phyloP scores from a whole-genome alignment of 2,329 filamentous ascomycete genomes.

The Lasiodiplodia citricola region DNA sequence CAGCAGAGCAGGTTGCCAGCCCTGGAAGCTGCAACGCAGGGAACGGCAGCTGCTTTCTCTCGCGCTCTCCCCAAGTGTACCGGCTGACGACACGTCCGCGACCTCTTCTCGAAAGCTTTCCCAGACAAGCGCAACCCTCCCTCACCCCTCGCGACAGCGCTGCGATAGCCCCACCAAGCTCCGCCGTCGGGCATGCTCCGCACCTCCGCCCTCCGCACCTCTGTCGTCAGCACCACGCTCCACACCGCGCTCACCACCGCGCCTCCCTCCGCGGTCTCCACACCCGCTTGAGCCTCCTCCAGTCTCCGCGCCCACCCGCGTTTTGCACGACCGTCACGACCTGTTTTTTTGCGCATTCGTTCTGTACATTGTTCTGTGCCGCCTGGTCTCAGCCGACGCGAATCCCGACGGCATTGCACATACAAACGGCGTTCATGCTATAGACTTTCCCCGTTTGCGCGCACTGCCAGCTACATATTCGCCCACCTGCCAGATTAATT shows the following conservation, averaged over 20 bases:
- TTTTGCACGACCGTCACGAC: conserved; percentile 21
- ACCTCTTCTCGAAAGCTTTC: neutral
- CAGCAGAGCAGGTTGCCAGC: conserved; percentile 18
- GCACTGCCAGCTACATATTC: neutral
- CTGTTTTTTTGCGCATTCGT: neutral
- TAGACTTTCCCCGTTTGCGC: conserved; percentile 7
- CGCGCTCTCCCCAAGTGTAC: conserved; percentile 17
- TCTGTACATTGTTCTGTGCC: conserved; percentile 19
- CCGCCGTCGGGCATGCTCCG: conserved; percentile 14
- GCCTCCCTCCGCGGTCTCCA: neutral
- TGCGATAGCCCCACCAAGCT: neutral
- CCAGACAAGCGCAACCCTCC: neutral
- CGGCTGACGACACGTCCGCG: conserved; percentile 15
- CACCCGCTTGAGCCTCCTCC: conserved; percentile 2
- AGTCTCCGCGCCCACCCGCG: neutral
- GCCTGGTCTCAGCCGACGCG: neutral
- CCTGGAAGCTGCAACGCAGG: conserved; percentile 23
- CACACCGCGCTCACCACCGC: neutral
- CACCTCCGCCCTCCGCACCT: conserved; percentile 9
- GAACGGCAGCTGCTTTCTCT: conserved; percentile 13
- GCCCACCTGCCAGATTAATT: neutral
- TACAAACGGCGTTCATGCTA: neutral
- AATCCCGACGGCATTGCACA: conserved; percentile 10
- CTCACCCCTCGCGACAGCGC: neutral
- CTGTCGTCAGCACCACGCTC: neutral